Evolutionary conservation across 2,329 filamentous ascomycete species (phyloP).

Genomic region (Paraconiothyrium sp.): DNA sequence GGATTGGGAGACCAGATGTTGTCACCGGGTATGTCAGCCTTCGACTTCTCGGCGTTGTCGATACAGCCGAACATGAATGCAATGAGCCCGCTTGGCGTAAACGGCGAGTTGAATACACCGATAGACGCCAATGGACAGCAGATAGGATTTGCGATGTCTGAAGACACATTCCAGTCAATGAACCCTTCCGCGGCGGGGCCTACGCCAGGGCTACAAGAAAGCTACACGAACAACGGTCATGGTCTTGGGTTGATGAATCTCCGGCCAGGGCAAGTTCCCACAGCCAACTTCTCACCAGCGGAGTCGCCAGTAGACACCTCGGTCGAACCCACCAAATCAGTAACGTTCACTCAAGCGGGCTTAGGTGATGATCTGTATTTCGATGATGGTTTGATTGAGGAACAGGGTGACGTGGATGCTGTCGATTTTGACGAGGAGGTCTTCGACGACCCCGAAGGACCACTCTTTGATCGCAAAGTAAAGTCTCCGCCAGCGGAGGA

Average conservation of each 20-base stretch:
- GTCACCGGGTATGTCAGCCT: conserved; percentile 39
- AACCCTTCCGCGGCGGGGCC: conserved; percentile 20
- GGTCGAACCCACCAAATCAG: conserved; percentile 18
- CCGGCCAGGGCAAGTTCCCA: conserved; percentile 16
- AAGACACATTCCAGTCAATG: conserved; percentile 33
- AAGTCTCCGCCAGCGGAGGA: conserved; percentile 34
- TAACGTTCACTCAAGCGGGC: conserved; percentile 22
- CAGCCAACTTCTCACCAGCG: conserved; percentile 20
- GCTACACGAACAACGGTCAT: neutral
- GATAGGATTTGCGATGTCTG: conserved; percentile 47
- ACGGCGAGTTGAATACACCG: conserved; percentile 37
- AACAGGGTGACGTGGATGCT: conserved; percentile 60
- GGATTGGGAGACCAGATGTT: conserved; percentile 36
- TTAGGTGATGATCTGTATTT: conserved; percentile 71
- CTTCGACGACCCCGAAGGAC: conserved; percentile 67
- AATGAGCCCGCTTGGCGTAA: conserved; percentile 34
- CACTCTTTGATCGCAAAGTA: conserved; percentile 60
- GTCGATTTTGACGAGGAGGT: conserved; percentile 75
- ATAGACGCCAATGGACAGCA: conserved; percentile 42
- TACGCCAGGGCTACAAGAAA: conserved; percentile 5
- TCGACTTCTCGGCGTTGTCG: conserved; percentile 47
- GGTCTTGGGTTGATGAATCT: conserved; percentile 34
- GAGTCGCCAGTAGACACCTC: conserved; percentile 21
- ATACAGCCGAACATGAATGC: conserved; percentile 32
- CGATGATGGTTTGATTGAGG: conserved; percentile 69